Evolutionary conservation across 495 filamentous ascomycete species (phyloP).

Genomic region (Cudoniella acicularis): DNA sequence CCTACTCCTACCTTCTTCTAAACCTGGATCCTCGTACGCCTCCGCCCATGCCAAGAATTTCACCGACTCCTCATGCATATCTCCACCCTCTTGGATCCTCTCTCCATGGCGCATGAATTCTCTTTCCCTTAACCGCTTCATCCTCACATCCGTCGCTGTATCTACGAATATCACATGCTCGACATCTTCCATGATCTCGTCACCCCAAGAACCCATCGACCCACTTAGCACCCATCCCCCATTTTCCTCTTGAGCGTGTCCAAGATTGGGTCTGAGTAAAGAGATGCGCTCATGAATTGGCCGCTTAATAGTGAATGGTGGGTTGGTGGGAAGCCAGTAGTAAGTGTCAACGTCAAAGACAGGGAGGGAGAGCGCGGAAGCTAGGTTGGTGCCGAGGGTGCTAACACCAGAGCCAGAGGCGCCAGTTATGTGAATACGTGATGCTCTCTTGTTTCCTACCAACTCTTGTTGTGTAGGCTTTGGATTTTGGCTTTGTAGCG

Average conservation of each 20-base stretch:
- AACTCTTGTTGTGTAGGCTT: conserved; percentile 10
- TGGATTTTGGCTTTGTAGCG: background rate
- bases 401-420: conserved; percentile 18
- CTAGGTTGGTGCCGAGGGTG: conserved; percentile 15
- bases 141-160: conserved; percentile 9
- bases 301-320: conserved; percentile 14
- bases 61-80: conserved; percentile 13
- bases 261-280: conserved; percentile 11
- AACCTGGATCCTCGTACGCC: conserved; percentile 9
- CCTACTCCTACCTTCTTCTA: conserved; percentile 15
- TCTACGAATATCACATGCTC: conserved; percentile 13
- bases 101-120: conserved; percentile 11
- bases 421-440: conserved; percentile 13
- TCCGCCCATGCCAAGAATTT: conserved; percentile 13
- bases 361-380: conserved; percentile 11
- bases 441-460: conserved; percentile 13
- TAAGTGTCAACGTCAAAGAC: conserved; percentile 14
- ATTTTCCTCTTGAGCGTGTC: conserved; percentile 12
- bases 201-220: conserved; percentile 7
- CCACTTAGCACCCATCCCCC: conserved; percentile 13
- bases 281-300: conserved; percentile 13
- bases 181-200: conserved; percentile 14
- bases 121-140: conserved; percentile 15
- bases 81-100: conserved; percentile 12
- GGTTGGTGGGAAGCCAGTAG: conserved; percentile 17